Base-by-base conservation (phyloP, 2,329 filamentous ascomycete species). In the Pezicula radicicola region DNA sequence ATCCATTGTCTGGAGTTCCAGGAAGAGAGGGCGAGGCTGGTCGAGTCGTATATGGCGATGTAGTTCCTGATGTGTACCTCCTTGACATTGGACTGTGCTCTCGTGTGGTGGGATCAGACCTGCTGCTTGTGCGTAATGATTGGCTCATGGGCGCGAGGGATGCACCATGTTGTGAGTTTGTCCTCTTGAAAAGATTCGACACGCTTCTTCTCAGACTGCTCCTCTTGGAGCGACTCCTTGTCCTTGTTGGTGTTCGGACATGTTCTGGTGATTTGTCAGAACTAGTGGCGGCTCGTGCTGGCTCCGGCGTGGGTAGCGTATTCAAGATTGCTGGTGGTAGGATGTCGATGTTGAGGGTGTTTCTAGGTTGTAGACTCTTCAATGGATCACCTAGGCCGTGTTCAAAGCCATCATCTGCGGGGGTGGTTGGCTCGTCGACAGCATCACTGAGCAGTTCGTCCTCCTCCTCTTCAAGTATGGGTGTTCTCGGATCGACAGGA, bases 401-500 rank as follows among this genome's bases (percentile, higher is more conserved):
- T 44, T 80, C 82, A 61, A 79, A 76, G 55, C 77, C 75, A 60
- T 72, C 73, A 61, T 81, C 84, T 54, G 81, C 76, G 45, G 83
- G 83, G 19, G 83, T 86, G 52, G 82, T 72, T 42, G 83, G 83
- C 58, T 85, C 83, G 69, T 79, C 78, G 50, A 74, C 71, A 21
- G 76, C 77, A 61, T 85, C 81, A 66, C 77, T 83, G 56, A 79
- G 76, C 8, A 80, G 83, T 64, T 85, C 82, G 68, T 67, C 62
- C 16, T 79, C 79, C 67, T 68, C 66, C 44, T 80, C 80, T 68
- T 84, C 80, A 48, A 76, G 72, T 55, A 84, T 83, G 50, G 79
- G 74, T 55, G 70, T 74, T 57, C 72, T 69, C 9, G 80, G 68
- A 48, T 81, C 78, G 58, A 75, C 72, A 48, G 76, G 71, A 57